These are phyloP conservation scores for Ramalina peruviana DNA, from an alignment of 495 filamentous ascomycete genomes.

Conservation along the genomic window DNA sequence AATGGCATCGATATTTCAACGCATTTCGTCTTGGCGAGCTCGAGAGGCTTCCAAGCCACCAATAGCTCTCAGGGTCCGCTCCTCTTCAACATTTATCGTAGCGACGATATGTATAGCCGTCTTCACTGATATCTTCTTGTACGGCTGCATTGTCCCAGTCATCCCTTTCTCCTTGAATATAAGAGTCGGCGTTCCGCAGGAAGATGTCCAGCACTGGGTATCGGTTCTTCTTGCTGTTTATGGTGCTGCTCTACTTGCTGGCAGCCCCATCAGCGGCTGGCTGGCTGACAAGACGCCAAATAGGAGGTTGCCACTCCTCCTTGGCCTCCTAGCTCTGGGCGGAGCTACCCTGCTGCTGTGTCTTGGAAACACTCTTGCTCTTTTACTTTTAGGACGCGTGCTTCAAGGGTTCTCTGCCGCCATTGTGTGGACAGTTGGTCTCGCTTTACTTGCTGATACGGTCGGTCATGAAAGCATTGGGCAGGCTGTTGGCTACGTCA, in stretches of 20 bases:
- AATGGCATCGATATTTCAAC: background rate
- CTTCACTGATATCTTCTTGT: constrained; percentile 65
- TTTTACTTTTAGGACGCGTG: constrained; percentile 55
- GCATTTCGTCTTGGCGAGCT: constrained; percentile 9
- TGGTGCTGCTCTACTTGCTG: constrained; percentile 55
- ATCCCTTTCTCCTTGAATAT: constrained; percentile 62
- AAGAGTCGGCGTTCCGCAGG: constrained; percentile 41
- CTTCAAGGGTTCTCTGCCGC: constrained; percentile 67
- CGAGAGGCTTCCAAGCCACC: constrained; percentile 8
- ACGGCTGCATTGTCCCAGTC: constrained; percentile 69
- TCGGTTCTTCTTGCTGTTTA: constrained; percentile 71
- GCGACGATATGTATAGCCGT: constrained; percentile 39
- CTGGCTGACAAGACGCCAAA: constrained; percentile 55
- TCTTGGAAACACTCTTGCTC: constrained; percentile 50
- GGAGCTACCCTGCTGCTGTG: constrained; percentile 63
- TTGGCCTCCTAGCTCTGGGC: constrained; percentile 54
- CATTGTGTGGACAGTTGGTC: constrained; percentile 67
- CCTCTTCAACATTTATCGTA: constrained; percentile 34
- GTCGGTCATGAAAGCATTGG: constrained; percentile 54
- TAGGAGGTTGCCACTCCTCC: constrained; percentile 52
- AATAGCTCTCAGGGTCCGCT: constrained; percentile 14
- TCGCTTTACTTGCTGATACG: constrained; percentile 81
- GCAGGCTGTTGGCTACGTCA: constrained; percentile 61
- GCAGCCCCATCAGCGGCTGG: constrained; percentile 32
- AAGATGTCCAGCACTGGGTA: constrained; percentile 56